Percentiles rank a stretch among this genome's conserved stretches.
phyloP scores from a whole-genome alignment of 176 grass and related monocot species.

The Saccharum officinarum region DNA sequence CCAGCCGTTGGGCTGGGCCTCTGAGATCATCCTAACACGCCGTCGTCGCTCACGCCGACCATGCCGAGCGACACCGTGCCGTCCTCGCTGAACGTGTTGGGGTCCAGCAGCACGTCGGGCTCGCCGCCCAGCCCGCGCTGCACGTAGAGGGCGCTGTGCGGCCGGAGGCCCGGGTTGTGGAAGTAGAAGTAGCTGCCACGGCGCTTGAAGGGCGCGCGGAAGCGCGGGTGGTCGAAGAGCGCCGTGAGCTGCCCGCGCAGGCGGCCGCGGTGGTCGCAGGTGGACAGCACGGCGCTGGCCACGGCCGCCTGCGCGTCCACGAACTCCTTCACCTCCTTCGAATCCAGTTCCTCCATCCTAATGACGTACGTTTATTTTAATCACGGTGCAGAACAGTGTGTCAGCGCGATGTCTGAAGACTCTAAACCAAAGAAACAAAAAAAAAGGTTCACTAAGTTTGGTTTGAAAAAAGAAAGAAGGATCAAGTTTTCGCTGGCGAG shows the following conservation, averaged over 20 bases:
- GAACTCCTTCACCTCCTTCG: slow-evolving; percentile 68
- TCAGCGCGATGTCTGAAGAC: neutral
- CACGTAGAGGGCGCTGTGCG: slow-evolving; percentile 71
- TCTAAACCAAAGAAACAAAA: too few species aligned
- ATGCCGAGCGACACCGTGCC: slow-evolving; percentile 73
- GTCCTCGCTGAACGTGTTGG: slow-evolving; percentile 75
- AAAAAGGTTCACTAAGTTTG: neutral
- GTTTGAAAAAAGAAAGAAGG: too few species aligned
- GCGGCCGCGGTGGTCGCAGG: slow-evolving; percentile 61
- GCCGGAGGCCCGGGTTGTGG: slow-evolving; percentile 83
- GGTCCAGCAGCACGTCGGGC: slow-evolving; percentile 69
- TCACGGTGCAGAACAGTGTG: neutral
- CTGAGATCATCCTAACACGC: too few species aligned
- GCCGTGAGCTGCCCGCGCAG: slow-evolving; percentile 62
- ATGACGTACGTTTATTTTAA: neutral
- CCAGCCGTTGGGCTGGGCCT: too few species aligned
- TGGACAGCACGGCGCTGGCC: slow-evolving; percentile 56
- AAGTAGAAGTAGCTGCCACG: slow-evolving; percentile 80
- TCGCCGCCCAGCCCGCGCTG: slow-evolving; percentile 65
- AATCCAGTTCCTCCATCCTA: slow-evolving; percentile 95
- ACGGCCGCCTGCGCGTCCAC: slow-evolving; percentile 64
- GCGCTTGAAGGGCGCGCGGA: slow-evolving; percentile 81
- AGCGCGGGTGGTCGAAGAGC: slow-evolving; percentile 83
- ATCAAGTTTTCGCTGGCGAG: too few species aligned
- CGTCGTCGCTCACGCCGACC: slow-evolving; percentile 69